phyloP scores from a whole-genome alignment of 768 basidiomycete species.

The Cytidiella melzeri region DNA sequence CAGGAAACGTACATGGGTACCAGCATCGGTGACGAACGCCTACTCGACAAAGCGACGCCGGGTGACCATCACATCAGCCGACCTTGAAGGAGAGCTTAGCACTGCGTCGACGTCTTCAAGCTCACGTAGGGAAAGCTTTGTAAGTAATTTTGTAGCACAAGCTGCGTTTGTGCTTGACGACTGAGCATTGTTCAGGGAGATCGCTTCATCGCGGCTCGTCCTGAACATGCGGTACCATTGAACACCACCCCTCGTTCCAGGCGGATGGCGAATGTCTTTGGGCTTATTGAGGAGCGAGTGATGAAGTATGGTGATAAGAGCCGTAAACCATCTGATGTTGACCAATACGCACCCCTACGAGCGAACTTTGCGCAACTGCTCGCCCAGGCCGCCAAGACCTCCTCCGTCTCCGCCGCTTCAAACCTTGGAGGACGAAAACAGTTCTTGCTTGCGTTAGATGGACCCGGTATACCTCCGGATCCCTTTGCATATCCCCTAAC shows the following conservation, averaged over 20 bases:
- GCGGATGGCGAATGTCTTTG: conserved; percentile 57
- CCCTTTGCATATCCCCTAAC: conserved; percentile 51
- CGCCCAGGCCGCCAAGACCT: conserved; percentile 21
- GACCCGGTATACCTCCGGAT: conserved; percentile 52
- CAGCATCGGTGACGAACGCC: conserved; percentile 32
- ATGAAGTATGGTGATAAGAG: conserved; percentile 43
- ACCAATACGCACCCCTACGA: conserved; percentile 43
- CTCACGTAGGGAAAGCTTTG: conserved; percentile 25
- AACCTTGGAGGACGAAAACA: conserved; percentile 50
- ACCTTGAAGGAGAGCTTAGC: conserved; percentile 30
- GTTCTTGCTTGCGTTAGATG: conserved; percentile 55
- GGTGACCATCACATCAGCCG: conserved; percentile 34
- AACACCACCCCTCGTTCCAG: conserved; percentile 62
- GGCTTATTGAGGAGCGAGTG: conserved; percentile 49
- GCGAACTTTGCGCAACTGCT: conserved; percentile 49
- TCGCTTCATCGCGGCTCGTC: conserved; percentile 52
- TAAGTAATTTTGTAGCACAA: conserved; percentile 10
- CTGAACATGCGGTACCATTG: conserved; percentile 46
- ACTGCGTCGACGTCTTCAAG: conserved; percentile 8
- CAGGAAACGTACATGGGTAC: conserved; percentile 19
- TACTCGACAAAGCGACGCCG: conserved; percentile 39
- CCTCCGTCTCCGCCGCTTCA: conserved; percentile 47
- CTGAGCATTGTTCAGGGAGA: conserved; percentile 38
- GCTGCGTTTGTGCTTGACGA: background rate
- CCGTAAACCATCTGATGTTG: conserved; percentile 28